Conservation (phyloP, 305 asterid genomes). For the Fraxinus ornus region DNA sequence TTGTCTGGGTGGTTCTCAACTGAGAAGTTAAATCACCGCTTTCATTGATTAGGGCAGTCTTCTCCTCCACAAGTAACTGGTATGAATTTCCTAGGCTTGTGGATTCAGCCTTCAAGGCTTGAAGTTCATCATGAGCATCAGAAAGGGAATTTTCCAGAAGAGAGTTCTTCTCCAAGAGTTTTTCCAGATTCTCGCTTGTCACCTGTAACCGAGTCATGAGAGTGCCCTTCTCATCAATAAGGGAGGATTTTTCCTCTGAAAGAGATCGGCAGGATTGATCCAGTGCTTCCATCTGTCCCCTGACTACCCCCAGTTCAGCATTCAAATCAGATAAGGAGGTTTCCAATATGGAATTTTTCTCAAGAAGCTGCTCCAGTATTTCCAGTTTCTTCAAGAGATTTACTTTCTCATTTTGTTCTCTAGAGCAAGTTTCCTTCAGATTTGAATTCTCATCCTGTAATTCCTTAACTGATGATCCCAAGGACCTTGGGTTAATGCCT, state of each 20-base stretch:
- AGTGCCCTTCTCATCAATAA: slow-evolving; percentile 61
- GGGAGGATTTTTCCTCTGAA: slow-evolving; percentile 62
- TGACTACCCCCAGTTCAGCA: slow-evolving; percentile 76
- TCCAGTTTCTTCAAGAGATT: slow-evolving; percentile 70
- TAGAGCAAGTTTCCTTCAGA: slow-evolving; percentile 53
- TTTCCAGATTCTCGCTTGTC: slow-evolving; percentile 63
- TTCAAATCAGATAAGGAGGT: slow-evolving; percentile 75
- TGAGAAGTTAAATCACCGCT: slow-evolving; percentile 58
- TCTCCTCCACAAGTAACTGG: slow-evolving; percentile 68
- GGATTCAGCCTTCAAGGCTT: slow-evolving; percentile 57
- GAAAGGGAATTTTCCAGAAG: slow-evolving; percentile 66
- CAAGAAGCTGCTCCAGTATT: slow-evolving; percentile 74
- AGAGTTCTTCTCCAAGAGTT: slow-evolving; percentile 60
- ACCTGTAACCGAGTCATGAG: slow-evolving; percentile 53
- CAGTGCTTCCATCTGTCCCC: slow-evolving; percentile 61
- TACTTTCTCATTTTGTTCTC: slow-evolving; percentile 62
- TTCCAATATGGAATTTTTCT: slow-evolving; percentile 84
- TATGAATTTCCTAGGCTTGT: slow-evolving; percentile 70
- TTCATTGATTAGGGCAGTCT: slow-evolving; percentile 56
- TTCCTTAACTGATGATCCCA: slow-evolving; percentile 62
- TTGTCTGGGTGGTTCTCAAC: slow-evolving; percentile 48
- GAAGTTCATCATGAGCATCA: slow-evolving; percentile 62
- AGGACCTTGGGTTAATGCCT: slow-evolving; percentile 61
- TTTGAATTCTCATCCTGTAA: slow-evolving; percentile 60
- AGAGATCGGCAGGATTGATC: slow-evolving; percentile 70